Evolutionary conservation across 2,329 filamentous ascomycete genomes (phyloP).

Genomic region (Ilyonectria destructans): DNA sequence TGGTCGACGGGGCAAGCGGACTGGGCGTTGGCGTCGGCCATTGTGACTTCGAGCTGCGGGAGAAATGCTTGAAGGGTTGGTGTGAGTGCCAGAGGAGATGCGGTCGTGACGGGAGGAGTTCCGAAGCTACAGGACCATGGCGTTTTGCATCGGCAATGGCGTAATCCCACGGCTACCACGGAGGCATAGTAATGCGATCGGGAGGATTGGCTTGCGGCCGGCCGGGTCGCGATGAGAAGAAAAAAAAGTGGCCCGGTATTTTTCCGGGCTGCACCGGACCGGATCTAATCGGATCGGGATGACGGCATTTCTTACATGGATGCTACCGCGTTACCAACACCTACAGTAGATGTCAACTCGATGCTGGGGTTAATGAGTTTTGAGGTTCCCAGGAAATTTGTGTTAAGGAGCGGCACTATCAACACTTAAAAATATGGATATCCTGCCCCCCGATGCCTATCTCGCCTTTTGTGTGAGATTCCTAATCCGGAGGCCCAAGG

Average conservation of each 20-base stretch:
- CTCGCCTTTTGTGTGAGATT: too few relatives aligned
- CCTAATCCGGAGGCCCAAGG: too few relatives aligned
- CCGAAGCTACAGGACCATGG: slow-evolving; percentile 15
- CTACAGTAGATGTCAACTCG: too few relatives aligned
- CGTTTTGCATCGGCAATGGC: slow-evolving; percentile 32
- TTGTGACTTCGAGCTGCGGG: slow-evolving; percentile 29
- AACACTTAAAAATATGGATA: too few relatives aligned
- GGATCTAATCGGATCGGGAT: slow-evolving; percentile 6
- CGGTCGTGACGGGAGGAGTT: neutral
- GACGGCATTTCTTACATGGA: neutral
- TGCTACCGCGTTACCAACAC: too few relatives aligned
- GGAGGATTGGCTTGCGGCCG: slow-evolving; percentile 41
- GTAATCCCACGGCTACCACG: slow-evolving; percentile 37
- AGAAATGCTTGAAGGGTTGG: neutral
- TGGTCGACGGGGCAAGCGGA: slow-evolving; percentile 89
- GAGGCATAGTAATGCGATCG: slow-evolving; percentile 39
- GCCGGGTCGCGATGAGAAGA: slow-evolving; percentile 27
- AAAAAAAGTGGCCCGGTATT: slow-evolving; percentile 46
- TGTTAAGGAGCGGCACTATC: too few relatives aligned
- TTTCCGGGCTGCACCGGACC: slow-evolving; percentile 30
- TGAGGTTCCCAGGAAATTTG: too few relatives aligned
- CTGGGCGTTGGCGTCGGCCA: slow-evolving; percentile 45
- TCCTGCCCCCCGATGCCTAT: too few relatives aligned
- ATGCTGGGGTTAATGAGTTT: too few relatives aligned
- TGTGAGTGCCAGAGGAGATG: neutral